Conservation (phyloP, 2,329 filamentous ascomycete species). For the Chaetomium globosum region DNA sequence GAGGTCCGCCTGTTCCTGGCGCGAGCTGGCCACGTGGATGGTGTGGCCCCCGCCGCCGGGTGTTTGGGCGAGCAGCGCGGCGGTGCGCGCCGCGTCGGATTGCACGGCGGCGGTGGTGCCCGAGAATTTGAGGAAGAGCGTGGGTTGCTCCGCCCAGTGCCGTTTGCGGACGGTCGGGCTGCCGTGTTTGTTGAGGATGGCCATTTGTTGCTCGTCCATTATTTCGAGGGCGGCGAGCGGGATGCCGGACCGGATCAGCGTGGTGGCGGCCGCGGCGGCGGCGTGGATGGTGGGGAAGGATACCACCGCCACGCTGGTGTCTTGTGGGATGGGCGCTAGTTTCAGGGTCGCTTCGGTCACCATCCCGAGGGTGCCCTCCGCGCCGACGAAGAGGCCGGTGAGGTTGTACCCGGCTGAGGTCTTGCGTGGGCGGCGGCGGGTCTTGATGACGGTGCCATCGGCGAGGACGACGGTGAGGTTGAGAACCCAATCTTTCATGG, state of each 20-base stretch:
- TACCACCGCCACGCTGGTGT: slow-evolving; percentile 67
- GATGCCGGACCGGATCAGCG: slow-evolving; percentile 65
- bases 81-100: slow-evolving; percentile 63
- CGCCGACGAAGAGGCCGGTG: slow-evolving; percentile 68
- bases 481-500: slow-evolving; percentile 86
- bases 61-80: slow-evolving; percentile 56
- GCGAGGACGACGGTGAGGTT: slow-evolving; percentile 80
- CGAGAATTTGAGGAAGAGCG: slow-evolving; percentile 75
- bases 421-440: slow-evolving; percentile 66
- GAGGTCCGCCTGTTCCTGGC: slow-evolving; percentile 67
- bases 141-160: slow-evolving; percentile 69
- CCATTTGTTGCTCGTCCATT: slow-evolving; percentile 68
- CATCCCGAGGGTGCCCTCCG: slow-evolving; percentile 71
- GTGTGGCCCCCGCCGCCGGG: neutral
- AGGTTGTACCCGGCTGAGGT: slow-evolving; percentile 73
- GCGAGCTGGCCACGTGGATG: slow-evolving; percentile 69
- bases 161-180: slow-evolving; percentile 58
- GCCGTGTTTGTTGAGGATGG: slow-evolving; percentile 64
- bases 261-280: slow-evolving; percentile 65
- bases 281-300: slow-evolving; percentile 61
- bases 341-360: slow-evolving; percentile 72
- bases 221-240: slow-evolving; percentile 68
- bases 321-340: slow-evolving; percentile 63
- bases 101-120: slow-evolving; percentile 66
- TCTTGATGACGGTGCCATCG: slow-evolving; percentile 74